phyloP scores from a whole-genome alignment of 2,329 filamentous ascomycete species.

The Colletotrichum caudatum region DNA sequence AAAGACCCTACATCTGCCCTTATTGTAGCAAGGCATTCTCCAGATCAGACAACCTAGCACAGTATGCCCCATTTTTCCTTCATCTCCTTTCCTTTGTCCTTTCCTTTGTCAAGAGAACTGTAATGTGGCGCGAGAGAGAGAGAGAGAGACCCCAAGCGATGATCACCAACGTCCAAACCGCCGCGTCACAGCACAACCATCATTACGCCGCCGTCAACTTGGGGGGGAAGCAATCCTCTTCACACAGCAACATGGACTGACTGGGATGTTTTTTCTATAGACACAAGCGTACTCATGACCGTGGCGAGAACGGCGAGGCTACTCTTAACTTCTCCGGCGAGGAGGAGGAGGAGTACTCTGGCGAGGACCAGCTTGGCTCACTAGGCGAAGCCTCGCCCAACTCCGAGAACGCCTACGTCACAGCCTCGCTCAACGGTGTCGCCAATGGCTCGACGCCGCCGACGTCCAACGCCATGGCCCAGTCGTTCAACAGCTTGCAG shows the following conservation, averaged over 20 bases:
- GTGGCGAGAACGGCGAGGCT: conserved; percentile 70
- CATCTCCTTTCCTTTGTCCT: conserved; percentile 50
- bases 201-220: conserved; percentile 47
- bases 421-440: conserved; percentile 63
- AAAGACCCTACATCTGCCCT: conserved; percentile 97
- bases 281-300: conserved; percentile 83
- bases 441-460: conserved; percentile 49
- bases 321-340: conserved; percentile 78
- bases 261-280: conserved; percentile 65
- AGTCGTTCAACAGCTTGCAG: conserved; percentile 68
- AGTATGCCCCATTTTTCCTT: conserved; percentile 73
- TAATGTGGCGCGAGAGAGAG: conserved; percentile 54
- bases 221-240: conserved; percentile 8
- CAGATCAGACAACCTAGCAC: conserved; percentile 97
- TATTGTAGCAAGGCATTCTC: conserved; percentile 99
- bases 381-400: conserved; percentile 83
- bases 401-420: conserved; percentile 74
- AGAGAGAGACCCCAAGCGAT: conserved; percentile 44
- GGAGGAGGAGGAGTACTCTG: conserved; percentile 84
- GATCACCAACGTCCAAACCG: conserved; percentile 46
- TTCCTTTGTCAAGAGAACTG: conserved; percentile 49
- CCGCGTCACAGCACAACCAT: conserved; percentile 51
- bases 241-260: conserved; percentile 51
- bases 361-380: conserved; percentile 85
- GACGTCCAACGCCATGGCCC: conserved; percentile 47